These are phyloP conservation scores for Abelmoschus esculentus DNA, from an alignment of 345 rosid species.

Conservation along the genomic window DNA sequence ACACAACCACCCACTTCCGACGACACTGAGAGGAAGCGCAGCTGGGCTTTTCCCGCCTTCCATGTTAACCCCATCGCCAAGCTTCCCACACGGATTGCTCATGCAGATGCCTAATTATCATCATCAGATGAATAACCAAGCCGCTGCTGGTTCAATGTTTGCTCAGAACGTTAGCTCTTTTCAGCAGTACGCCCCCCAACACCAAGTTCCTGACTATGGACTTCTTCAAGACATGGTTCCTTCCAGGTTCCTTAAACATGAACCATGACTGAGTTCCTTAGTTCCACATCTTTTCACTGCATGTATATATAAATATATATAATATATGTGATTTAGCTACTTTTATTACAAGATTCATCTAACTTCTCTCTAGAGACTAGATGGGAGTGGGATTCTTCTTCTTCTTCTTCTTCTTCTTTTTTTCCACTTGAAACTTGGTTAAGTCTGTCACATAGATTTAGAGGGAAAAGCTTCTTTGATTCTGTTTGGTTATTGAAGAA, in stretches of 20 bases:
- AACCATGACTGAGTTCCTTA: conserved; percentile 14
- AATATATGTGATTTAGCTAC: neutral
- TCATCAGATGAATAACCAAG: conserved; percentile 19
- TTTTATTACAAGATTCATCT: neutral
- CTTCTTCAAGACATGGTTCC: conserved; percentile 79
- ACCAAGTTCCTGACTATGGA: conserved; percentile 55
- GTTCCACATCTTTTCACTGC: neutral
- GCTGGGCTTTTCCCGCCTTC: conserved; percentile 39
- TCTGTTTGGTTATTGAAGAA: neutral
- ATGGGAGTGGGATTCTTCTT: neutral
- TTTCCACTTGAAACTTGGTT: neutral
- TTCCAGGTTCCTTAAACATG: conserved; percentile 55
- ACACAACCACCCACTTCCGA: conserved; percentile 74
- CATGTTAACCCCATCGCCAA: conserved; percentile 25
- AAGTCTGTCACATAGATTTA: neutral
- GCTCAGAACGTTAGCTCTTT: conserved; percentile 28
- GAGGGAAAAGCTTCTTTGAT: neutral
- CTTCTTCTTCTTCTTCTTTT: no score
- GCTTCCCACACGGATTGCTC: conserved; percentile 35
- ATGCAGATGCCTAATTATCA: conserved; percentile 23
- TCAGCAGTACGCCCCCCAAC: conserved; percentile 20
- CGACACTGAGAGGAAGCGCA: conserved; percentile 58
- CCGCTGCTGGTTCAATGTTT: conserved; percentile 21
- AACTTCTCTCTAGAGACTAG: neutral
- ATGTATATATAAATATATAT: neutral